Base-by-base conservation (phyloP, 2,329 filamentous ascomycete genomes). In the Xylaria sp. region DNA sequence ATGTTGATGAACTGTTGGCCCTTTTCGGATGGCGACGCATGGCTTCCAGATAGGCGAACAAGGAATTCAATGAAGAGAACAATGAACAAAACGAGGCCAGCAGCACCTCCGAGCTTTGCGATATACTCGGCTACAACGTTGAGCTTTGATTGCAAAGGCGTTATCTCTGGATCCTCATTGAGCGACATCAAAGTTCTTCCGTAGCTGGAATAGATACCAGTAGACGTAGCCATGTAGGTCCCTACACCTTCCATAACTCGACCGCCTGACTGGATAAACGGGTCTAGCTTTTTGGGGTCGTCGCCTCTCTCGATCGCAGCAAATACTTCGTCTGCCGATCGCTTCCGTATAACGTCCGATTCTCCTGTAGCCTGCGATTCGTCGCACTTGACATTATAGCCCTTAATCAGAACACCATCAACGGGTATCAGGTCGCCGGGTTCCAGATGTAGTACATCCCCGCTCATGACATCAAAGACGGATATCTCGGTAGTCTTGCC, bases 1-100 rank as follows among this genome's bases (percentile, higher is more conserved):
- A 94, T 93, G 69, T 91, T 87, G 73, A 94, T 85, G 75, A 94
- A 94, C 62, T 88, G 85, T 76, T 95, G 92, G 9, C 92, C 94
- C 82, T 97, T 97, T 63, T 89, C 80, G 2, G 92, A 90, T 2
- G 93, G 85, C 0, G 86, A 86, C 1, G 82, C 82, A 3, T 77
- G 72, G 67, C 88, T 63, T 13, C 55, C 69, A 84, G 20, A 86
- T 78, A 6, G 84, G 83, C 88, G 82, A 57, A 90, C 93, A 10
- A 96, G 84, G 78, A 97, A 98, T 75, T 94, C 88, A 82, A 97
- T 94, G 76, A 97, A 89, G 15, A 97, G 85, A 55, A 97, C 91
- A 56, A 95, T 85, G 81, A 98, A 97, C 56, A 97, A 85, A 9
- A 94, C 82, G 15, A 96, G 83, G 72, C 92, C 93, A 58, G 94